A percentile compares a stretch with the other conserved stretches of the same genome.
These are phyloP conservation scores for Candida multigemmis DNA, from an alignment of 805 yeast species.

Conservation along the genomic window DNA sequence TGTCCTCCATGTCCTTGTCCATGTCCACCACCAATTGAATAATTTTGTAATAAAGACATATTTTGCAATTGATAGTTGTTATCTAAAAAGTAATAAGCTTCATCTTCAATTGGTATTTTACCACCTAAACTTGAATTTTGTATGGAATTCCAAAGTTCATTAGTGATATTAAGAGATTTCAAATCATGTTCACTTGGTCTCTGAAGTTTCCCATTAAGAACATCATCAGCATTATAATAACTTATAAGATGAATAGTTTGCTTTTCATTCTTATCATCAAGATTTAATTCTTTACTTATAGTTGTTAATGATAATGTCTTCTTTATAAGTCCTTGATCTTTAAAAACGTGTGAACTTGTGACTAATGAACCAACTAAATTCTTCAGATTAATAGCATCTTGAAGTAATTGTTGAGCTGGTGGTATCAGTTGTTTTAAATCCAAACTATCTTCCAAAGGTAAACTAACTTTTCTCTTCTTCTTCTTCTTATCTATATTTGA, in stretches of 20 bases:
- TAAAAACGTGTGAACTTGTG: constrained; percentile 49
- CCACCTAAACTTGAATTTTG: constrained; percentile 55
- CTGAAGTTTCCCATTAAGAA: constrained; percentile 42
- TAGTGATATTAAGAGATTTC: constrained; percentile 38
- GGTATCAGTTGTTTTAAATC: too few relatives aligned
- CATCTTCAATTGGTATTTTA: constrained; percentile 40
- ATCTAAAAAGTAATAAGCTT: constrained; percentile 40
- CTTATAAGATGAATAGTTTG: constrained; percentile 67
- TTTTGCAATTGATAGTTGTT: constrained; percentile 32
- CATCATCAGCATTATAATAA: constrained; percentile 73
- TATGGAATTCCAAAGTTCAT: constrained; percentile 45
- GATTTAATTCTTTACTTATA: constrained; percentile 15
- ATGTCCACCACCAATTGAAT: too few relatives aligned
- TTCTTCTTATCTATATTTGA: too few relatives aligned
- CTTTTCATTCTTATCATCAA: constrained; percentile 13
- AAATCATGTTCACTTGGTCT: constrained; percentile 53
- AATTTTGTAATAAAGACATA: constrained; percentile 23
- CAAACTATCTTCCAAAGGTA: constrained; percentile 7
- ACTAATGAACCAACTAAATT: constrained; percentile 45
- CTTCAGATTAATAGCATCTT: too few relatives aligned
- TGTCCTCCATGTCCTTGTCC: too few relatives aligned
- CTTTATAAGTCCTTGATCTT: constrained; percentile 68
- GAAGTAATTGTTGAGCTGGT: constrained; percentile 5
- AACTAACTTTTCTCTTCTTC: constrained; percentile 14
- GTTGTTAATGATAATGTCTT: constrained; percentile 70